These are phyloP conservation scores for Retiboletus flavoniger DNA, from an alignment of 1,284 basidiomycete genomes.

Conservation along the genomic window DNA sequence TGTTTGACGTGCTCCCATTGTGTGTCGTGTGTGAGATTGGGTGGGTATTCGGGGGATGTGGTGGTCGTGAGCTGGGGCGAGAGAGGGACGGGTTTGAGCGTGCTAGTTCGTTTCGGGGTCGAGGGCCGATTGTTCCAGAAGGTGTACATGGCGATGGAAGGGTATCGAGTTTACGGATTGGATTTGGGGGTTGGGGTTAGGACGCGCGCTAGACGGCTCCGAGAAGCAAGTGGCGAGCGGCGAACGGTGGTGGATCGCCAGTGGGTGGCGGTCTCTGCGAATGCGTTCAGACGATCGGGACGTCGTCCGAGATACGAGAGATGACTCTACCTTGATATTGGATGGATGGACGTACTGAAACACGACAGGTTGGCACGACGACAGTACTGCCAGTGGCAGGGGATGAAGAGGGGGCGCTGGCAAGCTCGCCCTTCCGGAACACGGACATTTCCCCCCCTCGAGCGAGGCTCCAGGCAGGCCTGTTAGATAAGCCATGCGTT, in stretches of 20 bases:
- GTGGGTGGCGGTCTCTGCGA: neutral
- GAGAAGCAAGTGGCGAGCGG: neutral
- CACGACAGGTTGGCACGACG: neutral
- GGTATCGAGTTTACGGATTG: neutral
- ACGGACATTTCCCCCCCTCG: neutral
- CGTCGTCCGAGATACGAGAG: neutral
- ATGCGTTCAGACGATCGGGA: conserved; percentile 1
- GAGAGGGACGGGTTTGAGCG: conserved; percentile 20
- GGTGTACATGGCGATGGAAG: neutral
- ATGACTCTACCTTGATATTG: conserved; percentile 1
- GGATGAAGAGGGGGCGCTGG: neutral
- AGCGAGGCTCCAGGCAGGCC: conserved; percentile 18
- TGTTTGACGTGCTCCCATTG: conserved; percentile 29
- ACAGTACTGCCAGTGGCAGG: neutral
- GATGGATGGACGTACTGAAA: neutral
- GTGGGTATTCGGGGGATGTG: conserved; percentile 12
- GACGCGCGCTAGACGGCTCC: neutral
- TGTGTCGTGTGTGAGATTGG: conserved; percentile 9
- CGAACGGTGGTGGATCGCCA: no score
- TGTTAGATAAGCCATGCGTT: conserved; percentile 23
- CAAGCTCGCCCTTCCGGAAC: no score
- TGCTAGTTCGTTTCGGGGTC: conserved; percentile 20
- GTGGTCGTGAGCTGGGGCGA: conserved; percentile 26
- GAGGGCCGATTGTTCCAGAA: conserved; percentile 15
- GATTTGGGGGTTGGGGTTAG: neutral